Evolutionary conservation across 805 yeast genomes (phyloP).

Genomic region (Yamadazyma insecticola): DNA sequence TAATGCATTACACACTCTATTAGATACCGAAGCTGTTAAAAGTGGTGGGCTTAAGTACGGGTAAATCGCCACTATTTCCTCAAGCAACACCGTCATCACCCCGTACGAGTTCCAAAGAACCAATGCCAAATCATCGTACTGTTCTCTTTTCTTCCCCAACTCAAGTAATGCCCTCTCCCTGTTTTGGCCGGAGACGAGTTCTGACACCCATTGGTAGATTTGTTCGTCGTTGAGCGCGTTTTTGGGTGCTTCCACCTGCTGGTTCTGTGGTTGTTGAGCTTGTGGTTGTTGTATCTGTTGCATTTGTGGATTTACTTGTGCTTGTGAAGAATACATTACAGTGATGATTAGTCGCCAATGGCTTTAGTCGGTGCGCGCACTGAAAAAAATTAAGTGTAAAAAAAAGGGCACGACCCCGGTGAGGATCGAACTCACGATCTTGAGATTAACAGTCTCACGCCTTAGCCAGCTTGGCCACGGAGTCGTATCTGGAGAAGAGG

Average conservation of each 20-base stretch:
- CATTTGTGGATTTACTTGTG: conserved; percentile 2
- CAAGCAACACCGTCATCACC: conserved; percentile 86
- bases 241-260: background rate
- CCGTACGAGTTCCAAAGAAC: conserved; percentile 96
- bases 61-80: conserved; percentile 86
- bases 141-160: conserved; percentile 90
- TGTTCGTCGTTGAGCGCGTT: conserved; percentile 56
- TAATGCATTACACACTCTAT: conserved; percentile 91
- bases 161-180: conserved; percentile 91
- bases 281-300: background rate
- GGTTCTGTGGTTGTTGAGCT: background rate
- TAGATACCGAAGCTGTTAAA: conserved; percentile 79
- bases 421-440: conserved; percentile 18
- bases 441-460: conserved; percentile 16
- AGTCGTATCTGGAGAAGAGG: conserved; percentile 10
- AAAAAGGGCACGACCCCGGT: conserved; percentile 14
- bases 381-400: background rate
- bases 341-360: background rate
- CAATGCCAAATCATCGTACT: conserved; percentile 87
- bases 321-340: background rate
- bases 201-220: conserved; percentile 86
- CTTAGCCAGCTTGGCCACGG: conserved; percentile 18
- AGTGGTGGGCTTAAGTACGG: conserved; percentile 86
- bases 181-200: conserved; percentile 83
- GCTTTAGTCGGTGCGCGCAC: conserved; percentile 1